A percentile compares a stretch with the other conserved stretches of the same genome.
Evolutionary conservation across 1,284 basidiomycete genomes (phyloP).

Genomic region (Golubevia pallescens): DNA sequence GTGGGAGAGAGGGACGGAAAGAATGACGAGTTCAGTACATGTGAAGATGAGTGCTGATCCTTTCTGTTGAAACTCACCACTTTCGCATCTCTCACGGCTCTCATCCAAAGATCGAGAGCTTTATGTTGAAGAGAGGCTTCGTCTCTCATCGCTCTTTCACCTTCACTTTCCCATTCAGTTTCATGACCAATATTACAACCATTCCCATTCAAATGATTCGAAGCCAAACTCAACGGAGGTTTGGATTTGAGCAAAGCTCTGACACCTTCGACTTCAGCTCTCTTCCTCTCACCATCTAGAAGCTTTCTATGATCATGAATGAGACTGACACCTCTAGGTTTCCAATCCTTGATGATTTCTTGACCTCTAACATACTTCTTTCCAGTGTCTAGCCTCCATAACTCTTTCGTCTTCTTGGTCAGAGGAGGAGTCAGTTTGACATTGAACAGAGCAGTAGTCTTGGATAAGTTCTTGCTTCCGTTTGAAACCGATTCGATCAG

Average conservation of each 20-base stretch:
- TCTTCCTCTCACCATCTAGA: slow-evolving; percentile 73
- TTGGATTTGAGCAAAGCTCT: slow-evolving; percentile 72
- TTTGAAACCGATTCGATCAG: slow-evolving; percentile 33
- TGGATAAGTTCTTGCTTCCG: slow-evolving; percentile 75
- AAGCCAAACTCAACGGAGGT: slow-evolving; percentile 14
- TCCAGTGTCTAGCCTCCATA: slow-evolving; percentile 92
- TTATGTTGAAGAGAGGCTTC: slow-evolving; percentile 19
- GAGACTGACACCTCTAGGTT: slow-evolving; percentile 81
- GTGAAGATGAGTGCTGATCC: neutral
- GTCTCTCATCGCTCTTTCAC: neutral
- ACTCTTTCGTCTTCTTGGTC: slow-evolving; percentile 82
- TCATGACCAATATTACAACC: neutral
- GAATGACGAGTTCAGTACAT: neutral
- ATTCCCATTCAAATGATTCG: too few relatives aligned
- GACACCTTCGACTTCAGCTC: slow-evolving; percentile 87
- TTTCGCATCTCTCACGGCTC: slow-evolving; percentile 22
- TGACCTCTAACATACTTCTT: slow-evolving; percentile 92
- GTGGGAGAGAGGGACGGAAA: neutral
- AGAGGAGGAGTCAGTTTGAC: slow-evolving; percentile 81
- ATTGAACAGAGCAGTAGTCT: slow-evolving; percentile 80
- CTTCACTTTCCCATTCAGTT: neutral
- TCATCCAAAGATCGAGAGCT: slow-evolving; percentile 29
- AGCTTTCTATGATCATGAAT: slow-evolving; percentile 82
- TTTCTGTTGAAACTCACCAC: slow-evolving; percentile 3
- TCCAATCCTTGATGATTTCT: slow-evolving; percentile 81